Evolutionary conservation across 495 filamentous ascomycete species (phyloP).

Genomic region (Aspergillus cavernicola): DNA sequence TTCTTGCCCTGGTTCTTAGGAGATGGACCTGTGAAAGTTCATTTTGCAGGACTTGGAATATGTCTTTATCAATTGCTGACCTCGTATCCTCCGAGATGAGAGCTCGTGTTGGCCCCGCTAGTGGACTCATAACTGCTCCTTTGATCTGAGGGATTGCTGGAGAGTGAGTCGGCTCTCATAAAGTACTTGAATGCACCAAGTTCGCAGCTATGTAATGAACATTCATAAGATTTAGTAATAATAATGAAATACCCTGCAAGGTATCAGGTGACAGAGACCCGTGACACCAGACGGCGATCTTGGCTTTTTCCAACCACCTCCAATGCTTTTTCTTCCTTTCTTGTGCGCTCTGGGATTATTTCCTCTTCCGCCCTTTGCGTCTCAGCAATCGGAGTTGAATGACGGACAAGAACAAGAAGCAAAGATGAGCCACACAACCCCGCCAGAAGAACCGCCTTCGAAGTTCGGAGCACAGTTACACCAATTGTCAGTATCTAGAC

Average conservation of each 20-base stretch:
- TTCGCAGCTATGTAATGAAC: background rate
- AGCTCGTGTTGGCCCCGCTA: no score
- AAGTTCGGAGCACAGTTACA: background rate
- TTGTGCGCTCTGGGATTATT: background rate
- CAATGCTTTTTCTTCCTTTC: background rate
- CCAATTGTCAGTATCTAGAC: no score
- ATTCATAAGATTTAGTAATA: conserved; percentile 4
- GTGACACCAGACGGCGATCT: conserved; percentile 10
- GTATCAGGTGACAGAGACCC: conserved; percentile 18
- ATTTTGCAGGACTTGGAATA: no score
- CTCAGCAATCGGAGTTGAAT: background rate
- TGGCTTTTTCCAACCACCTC: background rate
- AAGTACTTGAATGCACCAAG: no score
- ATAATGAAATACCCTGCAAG: background rate
- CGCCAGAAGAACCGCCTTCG: background rate
- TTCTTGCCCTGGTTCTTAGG: no score
- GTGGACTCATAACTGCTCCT: no score
- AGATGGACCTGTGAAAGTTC: no score
- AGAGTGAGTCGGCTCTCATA: no score
- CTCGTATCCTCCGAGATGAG: no score
- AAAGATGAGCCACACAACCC: background rate
- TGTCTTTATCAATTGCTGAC: no score
- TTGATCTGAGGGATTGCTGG: no score
- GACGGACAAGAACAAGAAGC: no score
- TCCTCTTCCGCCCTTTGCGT: conserved; percentile 1